Base-by-base conservation (phyloP, 495 filamentous ascomycete genomes). In the Durotheca rogersii region DNA sequence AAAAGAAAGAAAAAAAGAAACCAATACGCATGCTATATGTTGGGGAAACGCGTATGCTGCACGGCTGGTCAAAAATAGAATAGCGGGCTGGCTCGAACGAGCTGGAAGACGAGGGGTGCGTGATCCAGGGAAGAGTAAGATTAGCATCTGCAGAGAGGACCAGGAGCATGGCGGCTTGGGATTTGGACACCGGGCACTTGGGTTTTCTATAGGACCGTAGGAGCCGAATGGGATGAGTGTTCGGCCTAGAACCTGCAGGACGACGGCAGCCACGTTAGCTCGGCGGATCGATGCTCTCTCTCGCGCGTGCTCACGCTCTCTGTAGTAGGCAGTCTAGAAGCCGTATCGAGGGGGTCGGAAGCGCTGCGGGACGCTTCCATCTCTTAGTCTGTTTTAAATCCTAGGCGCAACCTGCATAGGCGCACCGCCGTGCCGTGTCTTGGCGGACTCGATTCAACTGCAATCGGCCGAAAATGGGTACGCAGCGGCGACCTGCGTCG, bases 391-490 rank as follows among this genome's bases (percentile, higher is more conserved):
- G 43, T 33, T 44, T 35, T 20, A 35, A 34, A 23, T 49, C 33
- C 15, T 41, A 53, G 31, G 40, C 42, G 36, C 36, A 46, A 33
- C 36, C 31, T 47, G 35, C 41, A 41, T 38, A 41, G 35, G 41
- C 39, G 35, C 35, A 50, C 27, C 44, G 56, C 49, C 44, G 45
- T 45, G 29, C 45, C 49, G 56, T 41, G 39, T 43, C 56, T 58
- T 58, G 56, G 56, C 56, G 41, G 35, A 37, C 27, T 41, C 41
- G 43, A 50, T 45, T 41, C 56, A 33, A 50, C 56, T 50, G 49
- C 56, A 58, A 53, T 45, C 56, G 56, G 50, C 56, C 56, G 56
- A 42, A 50, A 37, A 58, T 53, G 45, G 56, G 47, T 43, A 50
- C 56, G 35, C 35, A 44, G 20, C 56, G 56, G 49, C 55, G 55